phyloP scores from a whole-genome alignment of 768 basidiomycete species.

The Hygrocybe coccinea region DNA sequence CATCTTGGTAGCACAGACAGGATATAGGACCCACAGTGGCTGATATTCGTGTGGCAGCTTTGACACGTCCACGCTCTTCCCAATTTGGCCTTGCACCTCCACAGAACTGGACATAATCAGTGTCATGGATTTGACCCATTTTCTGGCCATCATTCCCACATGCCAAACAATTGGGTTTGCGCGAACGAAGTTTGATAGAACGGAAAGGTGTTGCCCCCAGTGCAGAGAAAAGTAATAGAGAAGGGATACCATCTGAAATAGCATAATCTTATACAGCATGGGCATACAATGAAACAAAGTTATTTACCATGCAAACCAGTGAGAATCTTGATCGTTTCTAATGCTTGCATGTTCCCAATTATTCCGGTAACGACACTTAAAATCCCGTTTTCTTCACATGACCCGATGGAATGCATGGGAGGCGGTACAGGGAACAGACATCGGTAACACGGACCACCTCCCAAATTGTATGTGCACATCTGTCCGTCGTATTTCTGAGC shows the following conservation, averaged over 20 bases:
- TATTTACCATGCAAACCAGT: conserved; percentile 58
- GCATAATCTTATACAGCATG: neutral
- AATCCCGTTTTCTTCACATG: conserved; percentile 87
- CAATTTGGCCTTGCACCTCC: conserved; percentile 68
- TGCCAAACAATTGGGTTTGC: conserved; percentile 65
- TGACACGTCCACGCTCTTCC: conserved; percentile 48
- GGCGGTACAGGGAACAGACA: conserved; percentile 88
- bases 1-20: neutral
- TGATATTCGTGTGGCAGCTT: conserved; percentile 42
- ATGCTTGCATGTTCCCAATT: conserved; percentile 84
- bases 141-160: conserved; percentile 57
- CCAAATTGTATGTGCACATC: conserved; percentile 69
- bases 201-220: conserved; percentile 69
- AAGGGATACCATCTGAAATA: conserved; percentile 52
- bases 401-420: conserved; percentile 54
- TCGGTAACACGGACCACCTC: conserved; percentile 83
- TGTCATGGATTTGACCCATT: conserved; percentile 45
- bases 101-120: conserved; percentile 85
- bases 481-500: conserved; percentile 85
- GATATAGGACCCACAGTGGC: conserved; percentile 34
- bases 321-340: conserved; percentile 81
- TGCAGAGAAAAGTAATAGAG: conserved; percentile 72
- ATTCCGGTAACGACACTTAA: conserved; percentile 85
- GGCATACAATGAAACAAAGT: neutral
- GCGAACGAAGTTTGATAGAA: conserved; percentile 71